Evolutionary conservation across 2,329 filamentous ascomycete genomes (phyloP), one percentile per base, ranked within the genome.

Genomic region (Colletotrichum filicis): DNA sequence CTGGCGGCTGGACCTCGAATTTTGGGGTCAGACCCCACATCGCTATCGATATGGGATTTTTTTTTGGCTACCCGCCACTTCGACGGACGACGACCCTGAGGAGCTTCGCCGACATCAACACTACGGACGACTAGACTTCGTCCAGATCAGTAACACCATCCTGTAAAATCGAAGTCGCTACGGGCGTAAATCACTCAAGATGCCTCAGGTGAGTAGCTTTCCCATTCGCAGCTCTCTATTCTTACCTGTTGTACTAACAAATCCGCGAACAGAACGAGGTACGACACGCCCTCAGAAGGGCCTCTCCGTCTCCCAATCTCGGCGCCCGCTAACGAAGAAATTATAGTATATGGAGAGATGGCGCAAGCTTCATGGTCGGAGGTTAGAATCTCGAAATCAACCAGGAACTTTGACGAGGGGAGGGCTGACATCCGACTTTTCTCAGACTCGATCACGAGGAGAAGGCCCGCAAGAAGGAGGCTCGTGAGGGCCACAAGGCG

Each of bases 401-500:
- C 0, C 1, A 22, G 52, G n/a, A 12, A 55, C 1, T 1, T 42
- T 42, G 16, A n/a, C 52, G 52, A 55, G 4, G 3, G 52, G 11
- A 12, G 19, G 19, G n/a, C n/a, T 55, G 52, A 55, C 24, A 14
- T 28, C 19, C 11, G 37, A 11, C 12, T 22, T 56, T 26, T 56
- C 11, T 3, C 53, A 42, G 86, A 71, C 86, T 90, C 74, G 95
- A 97, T 82, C 90, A 96, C 83, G 95, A 98, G 80, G 97, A 99
- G 86, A 92, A 95, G 77, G 87, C 88, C 73, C 94, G 97, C 79
- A 99, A 99, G 89, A 91, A 92, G 78, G 87, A 91, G 75, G 97
- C 97, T 74, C 93, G 97, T 86, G 94, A 97, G 86, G 93, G 91
- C 73, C 96, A 99, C 88, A 92, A 95, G 85, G 91, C 91, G 69